These are phyloP conservation scores for Acanthamoeba lenticulata DNA, from an alignment of 208 protist species.

Conservation along the genomic window DNA sequence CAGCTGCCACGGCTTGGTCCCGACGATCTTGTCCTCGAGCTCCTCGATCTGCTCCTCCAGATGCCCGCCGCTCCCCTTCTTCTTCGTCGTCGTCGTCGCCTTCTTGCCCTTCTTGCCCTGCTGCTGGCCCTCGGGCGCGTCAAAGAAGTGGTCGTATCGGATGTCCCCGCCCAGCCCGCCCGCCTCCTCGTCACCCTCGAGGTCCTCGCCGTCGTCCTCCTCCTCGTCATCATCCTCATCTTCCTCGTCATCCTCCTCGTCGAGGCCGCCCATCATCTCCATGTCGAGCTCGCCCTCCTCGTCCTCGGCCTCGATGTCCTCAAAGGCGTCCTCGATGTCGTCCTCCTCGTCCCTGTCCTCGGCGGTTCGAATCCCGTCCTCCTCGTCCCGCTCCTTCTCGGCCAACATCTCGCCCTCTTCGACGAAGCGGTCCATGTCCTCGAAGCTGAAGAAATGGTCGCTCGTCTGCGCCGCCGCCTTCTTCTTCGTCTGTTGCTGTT, in stretches of 20 bases:
- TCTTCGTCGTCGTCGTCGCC: background rate
- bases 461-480: background rate
- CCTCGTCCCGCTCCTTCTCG: background rate
- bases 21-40: slow-evolving; percentile 63
- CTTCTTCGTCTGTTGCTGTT: background rate
- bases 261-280: background rate
- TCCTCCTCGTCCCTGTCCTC: slow-evolving; percentile 49
- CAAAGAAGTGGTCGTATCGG: background rate
- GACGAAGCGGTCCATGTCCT: background rate
- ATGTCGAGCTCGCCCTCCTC: background rate
- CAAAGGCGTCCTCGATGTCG: background rate
- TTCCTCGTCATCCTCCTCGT: slow-evolving; percentile 43
- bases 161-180: background rate
- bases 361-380: background rate
- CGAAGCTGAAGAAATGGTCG: background rate
- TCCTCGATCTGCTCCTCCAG: background rate
- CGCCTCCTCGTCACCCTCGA: background rate
- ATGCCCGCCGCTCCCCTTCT: too few relatives aligned
- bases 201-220: background rate
- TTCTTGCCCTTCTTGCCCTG: background rate
- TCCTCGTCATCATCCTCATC: slow-evolving; percentile 55
- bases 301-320: background rate
- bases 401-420: background rate
- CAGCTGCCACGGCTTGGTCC: slow-evolving; percentile 72
- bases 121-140: background rate